Evolutionary conservation across 1,139 yeast genomes (phyloP).

Genomic region (Nakaseomyces uthaithaninus): DNA sequence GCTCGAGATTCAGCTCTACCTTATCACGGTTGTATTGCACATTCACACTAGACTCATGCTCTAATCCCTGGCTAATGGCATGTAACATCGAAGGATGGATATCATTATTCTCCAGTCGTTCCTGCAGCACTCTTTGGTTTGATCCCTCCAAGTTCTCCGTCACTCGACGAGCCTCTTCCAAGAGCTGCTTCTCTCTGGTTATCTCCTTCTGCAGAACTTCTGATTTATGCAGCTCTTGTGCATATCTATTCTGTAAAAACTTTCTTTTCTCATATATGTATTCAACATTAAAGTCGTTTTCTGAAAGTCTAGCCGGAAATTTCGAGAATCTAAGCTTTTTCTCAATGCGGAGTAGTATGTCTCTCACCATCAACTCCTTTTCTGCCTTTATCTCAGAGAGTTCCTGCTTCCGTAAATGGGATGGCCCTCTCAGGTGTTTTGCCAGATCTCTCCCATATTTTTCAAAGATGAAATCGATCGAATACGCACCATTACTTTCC

Average conservation of each 20-base stretch:
- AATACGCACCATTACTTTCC: slow-evolving; percentile 21
- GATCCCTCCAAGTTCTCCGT: slow-evolving; percentile 12
- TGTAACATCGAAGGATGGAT: slow-evolving; percentile 21
- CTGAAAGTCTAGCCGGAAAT: slow-evolving; percentile 25
- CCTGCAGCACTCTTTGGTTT: slow-evolving; percentile 16
- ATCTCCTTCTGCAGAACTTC: slow-evolving; percentile 24
- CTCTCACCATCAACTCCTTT: slow-evolving; percentile 21
- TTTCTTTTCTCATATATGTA: slow-evolving; percentile 27
- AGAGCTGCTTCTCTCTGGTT: slow-evolving; percentile 15
- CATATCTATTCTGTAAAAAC: slow-evolving; percentile 24
- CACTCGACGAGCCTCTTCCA: slow-evolving; percentile 17
- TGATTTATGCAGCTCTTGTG: slow-evolving; percentile 20
- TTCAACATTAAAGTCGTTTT: slow-evolving; percentile 26
- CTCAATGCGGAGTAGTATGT: slow-evolving; percentile 21
- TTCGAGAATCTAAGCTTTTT: slow-evolving; percentile 18
- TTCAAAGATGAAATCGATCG: slow-evolving; percentile 20
- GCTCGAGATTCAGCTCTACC: slow-evolving; percentile 11
- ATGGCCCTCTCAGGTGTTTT: slow-evolving; percentile 13
- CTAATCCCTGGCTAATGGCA: slow-evolving; percentile 1
- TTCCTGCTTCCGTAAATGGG: slow-evolving; percentile 8
- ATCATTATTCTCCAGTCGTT: slow-evolving; percentile 18
- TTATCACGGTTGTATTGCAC: slow-evolving; percentile 7
- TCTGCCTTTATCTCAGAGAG: slow-evolving; percentile 15
- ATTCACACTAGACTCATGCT: background rate
- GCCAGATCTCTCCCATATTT: slow-evolving; percentile 19